These are phyloP conservation scores for Protomyces inundatus DNA, from an alignment of 1,139 yeast genomes.

Conservation along the genomic window DNA sequence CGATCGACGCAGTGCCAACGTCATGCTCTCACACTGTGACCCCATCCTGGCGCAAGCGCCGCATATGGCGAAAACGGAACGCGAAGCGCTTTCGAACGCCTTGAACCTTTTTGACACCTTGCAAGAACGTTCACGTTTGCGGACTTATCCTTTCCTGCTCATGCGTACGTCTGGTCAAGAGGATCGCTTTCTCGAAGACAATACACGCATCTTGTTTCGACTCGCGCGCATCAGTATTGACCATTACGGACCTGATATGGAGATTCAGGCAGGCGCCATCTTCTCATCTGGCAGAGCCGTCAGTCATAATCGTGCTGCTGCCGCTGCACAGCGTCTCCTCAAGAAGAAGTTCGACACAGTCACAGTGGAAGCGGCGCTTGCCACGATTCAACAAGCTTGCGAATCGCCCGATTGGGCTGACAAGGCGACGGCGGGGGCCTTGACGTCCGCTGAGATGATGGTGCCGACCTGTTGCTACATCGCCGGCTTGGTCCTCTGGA, in stretches of 20 bases:
- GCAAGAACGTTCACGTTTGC: not conserved
- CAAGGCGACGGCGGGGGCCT: not conserved
- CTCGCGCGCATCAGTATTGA: not conserved
- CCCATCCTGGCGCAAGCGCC: not conserved
- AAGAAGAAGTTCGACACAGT: not conserved
- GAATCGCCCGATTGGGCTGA: not conserved
- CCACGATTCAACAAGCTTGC: not conserved
- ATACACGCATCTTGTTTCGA: conserved; percentile 1
- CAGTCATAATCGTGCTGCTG: not conserved
- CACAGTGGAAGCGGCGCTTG: not conserved
- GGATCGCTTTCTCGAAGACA: not conserved
- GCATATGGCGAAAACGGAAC: not conserved
- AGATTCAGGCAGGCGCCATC: not conserved
- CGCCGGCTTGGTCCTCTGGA: conserved; percentile 2
- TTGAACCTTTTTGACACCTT: not conserved
- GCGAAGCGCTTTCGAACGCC: not conserved
- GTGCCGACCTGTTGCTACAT: not conserved
- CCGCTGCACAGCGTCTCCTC: not conserved
- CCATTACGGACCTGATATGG: conserved; percentile 1
- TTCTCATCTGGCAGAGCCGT: not conserved
- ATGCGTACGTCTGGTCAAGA: not conserved
- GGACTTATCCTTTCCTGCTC: not conserved
- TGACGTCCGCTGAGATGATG: not conserved
- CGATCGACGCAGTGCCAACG: not conserved
- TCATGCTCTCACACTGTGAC: not conserved